phyloP scores from a whole-genome alignment of 2,329 filamentous ascomycete genomes.

The Botrytis fragariae region DNA sequence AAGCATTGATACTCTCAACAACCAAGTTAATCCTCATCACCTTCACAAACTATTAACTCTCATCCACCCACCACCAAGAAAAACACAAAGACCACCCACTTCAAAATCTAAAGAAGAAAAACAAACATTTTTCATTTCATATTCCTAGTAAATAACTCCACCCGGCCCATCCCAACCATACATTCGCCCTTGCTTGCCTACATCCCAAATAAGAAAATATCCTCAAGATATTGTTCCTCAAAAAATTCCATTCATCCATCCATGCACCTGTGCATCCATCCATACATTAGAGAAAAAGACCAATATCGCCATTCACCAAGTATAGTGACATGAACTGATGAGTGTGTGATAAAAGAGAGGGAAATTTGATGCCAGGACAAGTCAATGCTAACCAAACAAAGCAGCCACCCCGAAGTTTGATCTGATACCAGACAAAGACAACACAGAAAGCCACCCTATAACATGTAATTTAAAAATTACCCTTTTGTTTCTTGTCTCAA shows the following conservation, averaged over 20 bases:
- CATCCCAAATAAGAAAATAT: background rate
- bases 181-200: slow-evolving; percentile 6
- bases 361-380: background rate
- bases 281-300: slow-evolving; percentile 8
- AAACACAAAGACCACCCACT: background rate
- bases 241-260: background rate
- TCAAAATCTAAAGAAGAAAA: background rate
- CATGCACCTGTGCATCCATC: slow-evolving; percentile 5
- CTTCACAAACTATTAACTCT: background rate
- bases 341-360: background rate
- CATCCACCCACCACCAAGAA: background rate
- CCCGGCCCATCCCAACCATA: slow-evolving; percentile 2
- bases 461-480: slow-evolving; percentile 2
- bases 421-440: slow-evolving; percentile 5
- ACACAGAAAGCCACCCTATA: slow-evolving; percentile 6
- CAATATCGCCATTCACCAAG: slow-evolving; percentile 14
- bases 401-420: slow-evolving; percentile 1
- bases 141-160: slow-evolving; percentile 6
- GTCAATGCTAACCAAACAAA: slow-evolving; percentile 11
- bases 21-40: background rate
- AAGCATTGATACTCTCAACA: no score
- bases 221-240: slow-evolving; percentile 3
- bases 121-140: background rate
- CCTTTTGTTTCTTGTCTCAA: slow-evolving; percentile 1
- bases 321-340: background rate